Evolutionary conservation across 2,329 filamentous ascomycete species (phyloP).

Genomic region (Colletotrichum eremochloae): DNA sequence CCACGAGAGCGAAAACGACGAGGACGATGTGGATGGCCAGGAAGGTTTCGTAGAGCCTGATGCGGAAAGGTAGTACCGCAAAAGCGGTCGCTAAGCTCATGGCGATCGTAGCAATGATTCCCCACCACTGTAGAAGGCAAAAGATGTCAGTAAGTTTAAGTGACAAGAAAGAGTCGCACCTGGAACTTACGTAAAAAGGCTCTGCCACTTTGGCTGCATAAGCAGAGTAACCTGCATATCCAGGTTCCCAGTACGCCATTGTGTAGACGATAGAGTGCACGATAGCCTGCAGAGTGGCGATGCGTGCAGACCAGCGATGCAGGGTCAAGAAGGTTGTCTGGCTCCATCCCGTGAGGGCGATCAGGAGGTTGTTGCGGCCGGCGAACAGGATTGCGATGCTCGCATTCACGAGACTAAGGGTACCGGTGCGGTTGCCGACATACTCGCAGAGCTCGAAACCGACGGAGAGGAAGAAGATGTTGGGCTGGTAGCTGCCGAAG

Average conservation of each 20-base stretch:
- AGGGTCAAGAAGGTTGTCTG: constrained; percentile 53
- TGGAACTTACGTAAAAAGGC: constrained; percentile 17
- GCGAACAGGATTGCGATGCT: constrained; percentile 52
- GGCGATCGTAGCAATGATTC: constrained; percentile 50
- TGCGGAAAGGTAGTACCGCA: constrained; percentile 48
- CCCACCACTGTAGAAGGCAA: constrained; percentile 47
- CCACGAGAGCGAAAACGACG: constrained; percentile 50
- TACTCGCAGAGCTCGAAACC: constrained; percentile 50
- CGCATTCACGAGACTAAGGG: constrained; percentile 52
- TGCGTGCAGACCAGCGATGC: constrained; percentile 53
- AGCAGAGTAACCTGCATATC: constrained; percentile 19
- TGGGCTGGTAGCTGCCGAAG: constrained; percentile 46
- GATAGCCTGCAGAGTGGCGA: constrained; percentile 45
- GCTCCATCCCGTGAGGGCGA: constrained; percentile 54
- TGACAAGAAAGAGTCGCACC: neutral
- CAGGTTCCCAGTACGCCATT: constrained; percentile 42
- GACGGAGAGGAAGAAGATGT: constrained; percentile 39
- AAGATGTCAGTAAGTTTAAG: constrained; percentile 44
- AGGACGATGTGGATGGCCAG: constrained; percentile 51
- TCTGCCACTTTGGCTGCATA: constrained; percentile 15
- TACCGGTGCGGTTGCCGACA: constrained; percentile 51
- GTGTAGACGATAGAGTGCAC: constrained; percentile 52
- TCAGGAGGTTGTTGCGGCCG: constrained; percentile 52
- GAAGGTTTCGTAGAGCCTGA: constrained; percentile 52
- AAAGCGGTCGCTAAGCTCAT: constrained; percentile 46